Evolutionary conservation across 495 filamentous ascomycete species (phyloP).

Genomic region (Hypoxylon crocopeplum): DNA sequence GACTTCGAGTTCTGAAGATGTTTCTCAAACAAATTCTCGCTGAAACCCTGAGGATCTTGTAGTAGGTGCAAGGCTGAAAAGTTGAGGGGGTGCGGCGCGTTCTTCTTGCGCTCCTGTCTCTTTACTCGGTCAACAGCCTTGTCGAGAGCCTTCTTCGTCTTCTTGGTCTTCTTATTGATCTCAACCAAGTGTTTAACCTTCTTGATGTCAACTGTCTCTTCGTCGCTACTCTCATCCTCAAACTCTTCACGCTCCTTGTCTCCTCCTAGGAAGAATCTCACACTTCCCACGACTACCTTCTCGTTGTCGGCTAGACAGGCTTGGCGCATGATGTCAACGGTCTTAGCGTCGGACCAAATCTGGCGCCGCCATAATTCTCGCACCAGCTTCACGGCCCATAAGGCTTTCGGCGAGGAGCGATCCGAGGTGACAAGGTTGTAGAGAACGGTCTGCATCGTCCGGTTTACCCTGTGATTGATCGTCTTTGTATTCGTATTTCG

Average conservation of each 20-base stretch:
- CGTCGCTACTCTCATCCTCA: slow-evolving; percentile 86
- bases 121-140: slow-evolving; percentile 78
- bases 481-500: slow-evolving; percentile 82
- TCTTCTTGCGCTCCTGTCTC: slow-evolving; percentile 86
- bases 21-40: slow-evolving; percentile 87
- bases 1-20: slow-evolving; percentile 87
- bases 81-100: slow-evolving; percentile 83
- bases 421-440: slow-evolving; percentile 90
- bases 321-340: slow-evolving; percentile 95
- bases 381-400: slow-evolving; percentile 94
- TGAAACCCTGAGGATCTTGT: slow-evolving; percentile 94
- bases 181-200: slow-evolving; percentile 81
- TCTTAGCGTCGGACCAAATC: slow-evolving; percentile 86
- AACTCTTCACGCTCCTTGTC: slow-evolving; percentile 84
- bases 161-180: slow-evolving; percentile 96
- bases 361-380: slow-evolving; percentile 87
- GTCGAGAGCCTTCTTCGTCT: slow-evolving; percentile 78
- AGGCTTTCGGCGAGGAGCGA: slow-evolving; percentile 77
- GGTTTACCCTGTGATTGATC: slow-evolving; percentile 89
- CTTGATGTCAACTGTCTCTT: slow-evolving; percentile 77
- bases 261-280: slow-evolving; percentile 93
- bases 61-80: slow-evolving; percentile 95
- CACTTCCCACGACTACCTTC: slow-evolving; percentile 86
- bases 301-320: slow-evolving; percentile 81
- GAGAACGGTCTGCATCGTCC: slow-evolving; percentile 88